Evolutionary conservation across 345 rosid genomes (phyloP).

Genomic region (Ceriops decandra): DNA sequence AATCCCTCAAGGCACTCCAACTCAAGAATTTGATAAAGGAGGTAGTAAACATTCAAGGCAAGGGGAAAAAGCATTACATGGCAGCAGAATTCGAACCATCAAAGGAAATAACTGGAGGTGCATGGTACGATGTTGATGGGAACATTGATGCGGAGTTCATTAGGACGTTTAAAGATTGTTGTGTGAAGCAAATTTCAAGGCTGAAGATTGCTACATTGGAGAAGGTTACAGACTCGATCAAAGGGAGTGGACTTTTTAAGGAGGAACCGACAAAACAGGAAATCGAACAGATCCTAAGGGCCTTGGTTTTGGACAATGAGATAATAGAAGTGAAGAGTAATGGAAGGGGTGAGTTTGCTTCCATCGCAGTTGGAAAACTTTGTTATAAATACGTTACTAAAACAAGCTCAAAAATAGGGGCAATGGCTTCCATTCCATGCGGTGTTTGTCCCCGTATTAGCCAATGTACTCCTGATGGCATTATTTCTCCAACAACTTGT

Average conservation of each 20-base stretch:
- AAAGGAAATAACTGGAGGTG: conserved; percentile 67
- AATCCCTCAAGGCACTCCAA: conserved; percentile 43
- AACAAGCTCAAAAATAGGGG: conserved; percentile 34
- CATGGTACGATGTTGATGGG: conserved; percentile 68
- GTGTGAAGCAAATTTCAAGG: conserved; percentile 31
- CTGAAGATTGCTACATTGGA: conserved; percentile 52
- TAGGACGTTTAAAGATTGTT: conserved; percentile 34
- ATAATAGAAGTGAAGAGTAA: conserved; percentile 58
- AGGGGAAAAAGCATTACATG: conserved; percentile 48
- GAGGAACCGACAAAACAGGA: conserved; percentile 37
- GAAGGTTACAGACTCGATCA: conserved; percentile 31
- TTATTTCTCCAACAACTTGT: conserved; percentile 60
- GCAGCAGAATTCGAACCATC: conserved; percentile 66
- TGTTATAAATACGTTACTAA: conserved; percentile 43
- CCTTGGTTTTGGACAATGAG: conserved; percentile 63
- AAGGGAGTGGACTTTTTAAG: conserved; percentile 27
- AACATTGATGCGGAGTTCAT: conserved; percentile 46
- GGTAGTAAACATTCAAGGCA: conserved; percentile 56
- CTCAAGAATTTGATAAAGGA: conserved; percentile 53
- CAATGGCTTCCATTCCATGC: conserved; percentile 74
- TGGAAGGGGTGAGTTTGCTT: conserved; percentile 51
- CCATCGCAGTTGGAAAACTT: conserved; percentile 42
- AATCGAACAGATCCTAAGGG: conserved; percentile 53
- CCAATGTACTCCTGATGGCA: conserved; percentile 62
- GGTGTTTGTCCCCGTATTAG: conserved; percentile 68